Base-by-base conservation (phyloP, 768 basidiomycete species). In the Mycena rosella region DNA sequence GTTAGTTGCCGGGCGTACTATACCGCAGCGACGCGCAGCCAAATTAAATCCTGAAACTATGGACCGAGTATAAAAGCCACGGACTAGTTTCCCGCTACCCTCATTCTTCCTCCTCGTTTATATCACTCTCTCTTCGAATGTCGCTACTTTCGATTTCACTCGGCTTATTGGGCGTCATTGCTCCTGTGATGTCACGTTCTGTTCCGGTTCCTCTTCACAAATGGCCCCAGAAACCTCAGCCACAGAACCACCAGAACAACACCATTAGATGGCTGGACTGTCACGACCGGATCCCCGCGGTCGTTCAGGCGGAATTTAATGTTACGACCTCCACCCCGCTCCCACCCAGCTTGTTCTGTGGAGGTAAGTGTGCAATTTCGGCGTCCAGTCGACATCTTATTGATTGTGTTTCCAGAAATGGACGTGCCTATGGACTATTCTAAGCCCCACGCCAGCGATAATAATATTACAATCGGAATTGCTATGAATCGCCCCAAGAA, bases 361-460 rank as follows among this genome's bases (percentile, higher is more conserved):
- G 49, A 51, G 49, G 49, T 32, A 20, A 11, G 29, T n/a, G 17
- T n/a, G n/a, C 22, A 51, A 15, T 32, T 32, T 13, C 17, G 17
- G 15, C 29, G n/a, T 22, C 32, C 60, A 9, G 48, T 67, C 9
- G 29, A 29, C 38, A 34, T 30, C 49, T 55, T 15, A 55, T 65
- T 27, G 13, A 38, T 26, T 6, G 13, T 22, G 22, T 51, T 27
- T 32, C 2, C 20, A 51, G 68, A 68, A 44, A 44, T 74, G 26
- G 69, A 74, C 44, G 73, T 74, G n/a, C 73, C 73, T 26, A 67
- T 74, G 71, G 73, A 74, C 53, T 74, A 72, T 32, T 3, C 65
- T 2, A 58, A 72, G 47, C 68, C 73, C 26, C 51, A 59, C 45
- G 14, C 44, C 14, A 2, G 6, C 29, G 34, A 38, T 24, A 74